Conservation (phyloP, 768 basidiomycete species). For the Artomyces pyxidatus region DNA sequence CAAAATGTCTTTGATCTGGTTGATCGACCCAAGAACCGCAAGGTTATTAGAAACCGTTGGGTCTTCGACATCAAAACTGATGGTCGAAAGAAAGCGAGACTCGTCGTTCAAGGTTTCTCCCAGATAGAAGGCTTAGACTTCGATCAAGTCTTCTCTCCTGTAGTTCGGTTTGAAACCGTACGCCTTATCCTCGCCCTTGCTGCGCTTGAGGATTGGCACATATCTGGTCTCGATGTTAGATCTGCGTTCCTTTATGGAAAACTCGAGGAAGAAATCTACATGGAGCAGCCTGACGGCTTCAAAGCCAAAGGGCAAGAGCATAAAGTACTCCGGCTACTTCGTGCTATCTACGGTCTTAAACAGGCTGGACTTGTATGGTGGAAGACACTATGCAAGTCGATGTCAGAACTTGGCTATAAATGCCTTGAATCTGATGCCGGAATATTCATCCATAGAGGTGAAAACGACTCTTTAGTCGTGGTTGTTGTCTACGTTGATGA, state of each 20-base stretch:
- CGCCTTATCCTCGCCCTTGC: constrained; percentile 21
- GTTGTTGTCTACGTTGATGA: constrained; percentile 19
- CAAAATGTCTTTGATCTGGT: no score
- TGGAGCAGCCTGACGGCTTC: not conserved
- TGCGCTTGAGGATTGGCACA: constrained; percentile 16
- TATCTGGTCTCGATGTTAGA: constrained; percentile 20
- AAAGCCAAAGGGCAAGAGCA: not conserved
- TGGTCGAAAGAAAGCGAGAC: constrained; percentile 18
- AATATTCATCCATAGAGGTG: not conserved
- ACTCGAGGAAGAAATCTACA: constrained; percentile 6
- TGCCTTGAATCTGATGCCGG: not conserved
- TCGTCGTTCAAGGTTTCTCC: constrained; percentile 26
- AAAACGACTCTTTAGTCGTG: constrained; percentile 3
- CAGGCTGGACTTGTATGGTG: not conserved
- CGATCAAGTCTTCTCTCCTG: constrained; percentile 24
- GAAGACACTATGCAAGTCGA: not conserved
- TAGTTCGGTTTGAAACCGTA: constrained; percentile 17
- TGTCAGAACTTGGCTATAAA: not conserved
- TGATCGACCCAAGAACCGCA: no score
- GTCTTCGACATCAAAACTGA: no score
- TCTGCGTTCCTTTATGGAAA: constrained; percentile 17
- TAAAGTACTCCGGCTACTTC: not conserved
- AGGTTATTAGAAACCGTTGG: no score
- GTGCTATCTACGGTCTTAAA: not conserved
- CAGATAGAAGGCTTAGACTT: constrained; percentile 25